Conservation (phyloP, 306 rosid genomes). For the Cucurbita argyrosperma region DNA sequence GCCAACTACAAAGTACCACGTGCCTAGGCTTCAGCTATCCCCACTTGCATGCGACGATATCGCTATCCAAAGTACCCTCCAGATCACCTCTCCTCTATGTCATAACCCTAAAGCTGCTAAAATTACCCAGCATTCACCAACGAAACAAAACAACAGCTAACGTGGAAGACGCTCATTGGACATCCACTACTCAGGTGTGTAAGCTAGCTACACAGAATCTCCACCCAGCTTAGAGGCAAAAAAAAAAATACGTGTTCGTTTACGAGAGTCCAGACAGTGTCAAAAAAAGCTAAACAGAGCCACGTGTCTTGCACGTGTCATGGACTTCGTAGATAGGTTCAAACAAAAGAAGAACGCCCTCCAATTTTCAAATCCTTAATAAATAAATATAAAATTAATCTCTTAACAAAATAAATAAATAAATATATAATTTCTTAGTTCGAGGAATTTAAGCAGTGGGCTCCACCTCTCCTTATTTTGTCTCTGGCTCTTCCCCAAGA, state of each 20-base stretch:
- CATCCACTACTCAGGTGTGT: neutral
- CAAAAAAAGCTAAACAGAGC: neutral
- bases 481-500: neutral
- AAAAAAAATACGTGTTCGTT: neutral
- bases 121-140: neutral
- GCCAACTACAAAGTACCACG: neutral
- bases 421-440: neutral
- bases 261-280: neutral
- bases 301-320: constrained; percentile 5
- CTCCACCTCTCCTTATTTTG: neutral
- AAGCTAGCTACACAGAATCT: neutral
- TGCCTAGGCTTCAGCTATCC: neutral
- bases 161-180: neutral
- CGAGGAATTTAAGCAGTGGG: neutral
- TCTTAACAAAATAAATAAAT: neutral
- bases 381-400: neutral
- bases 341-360: neutral
- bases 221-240: neutral
- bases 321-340: neutral
- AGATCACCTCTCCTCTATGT: neutral
- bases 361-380: neutral
- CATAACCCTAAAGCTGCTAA: neutral
- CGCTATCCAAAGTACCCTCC: neutral
- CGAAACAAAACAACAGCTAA: too few species aligned
- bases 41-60: neutral